These are phyloP conservation scores for Aspergillus phoenicis DNA, from an alignment of 2,329 filamentous ascomycete species.

Conservation along the genomic window DNA sequence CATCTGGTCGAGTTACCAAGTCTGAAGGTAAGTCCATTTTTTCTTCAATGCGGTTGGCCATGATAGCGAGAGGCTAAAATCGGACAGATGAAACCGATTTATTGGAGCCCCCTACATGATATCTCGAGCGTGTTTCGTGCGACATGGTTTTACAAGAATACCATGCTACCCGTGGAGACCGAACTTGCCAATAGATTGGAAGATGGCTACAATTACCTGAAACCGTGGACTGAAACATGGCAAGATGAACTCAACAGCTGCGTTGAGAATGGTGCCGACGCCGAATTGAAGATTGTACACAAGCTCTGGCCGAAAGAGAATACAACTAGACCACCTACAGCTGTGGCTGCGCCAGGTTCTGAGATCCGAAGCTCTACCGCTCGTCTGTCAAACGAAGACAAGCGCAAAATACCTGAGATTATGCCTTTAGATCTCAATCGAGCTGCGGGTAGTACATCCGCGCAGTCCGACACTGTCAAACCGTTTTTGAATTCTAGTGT, in stretches of 20 bases:
- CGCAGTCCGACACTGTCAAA: conserved; percentile 51
- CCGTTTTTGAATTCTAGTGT: conserved; percentile 77
- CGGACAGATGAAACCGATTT: conserved; percentile 86
- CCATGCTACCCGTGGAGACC: conserved; percentile 85
- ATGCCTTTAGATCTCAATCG: conserved; percentile 41
- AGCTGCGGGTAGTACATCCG: conserved; percentile 44
- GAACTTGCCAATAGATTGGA: conserved; percentile 89
- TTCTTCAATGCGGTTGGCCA: background rate
- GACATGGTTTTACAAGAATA: conserved; percentile 97
- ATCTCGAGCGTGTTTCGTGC: conserved; percentile 78
- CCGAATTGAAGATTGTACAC: conserved; percentile 88
- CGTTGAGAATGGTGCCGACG: conserved; percentile 82
- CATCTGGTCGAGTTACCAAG: conserved; percentile 84
- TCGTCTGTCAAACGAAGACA: conserved; percentile 17
- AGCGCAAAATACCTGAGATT: conserved; percentile 5
- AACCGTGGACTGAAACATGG: conserved; percentile 91
- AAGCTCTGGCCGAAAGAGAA: conserved; percentile 72
- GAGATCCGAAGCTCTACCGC: conserved; percentile 30
- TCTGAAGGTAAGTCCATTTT: conserved; percentile 49
- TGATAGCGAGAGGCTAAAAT: conserved; percentile 10
- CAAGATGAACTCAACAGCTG: conserved; percentile 87
- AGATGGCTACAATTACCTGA: conserved; percentile 81
- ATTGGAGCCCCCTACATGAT: conserved; percentile 94
- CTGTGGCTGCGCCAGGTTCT: conserved; percentile 42
- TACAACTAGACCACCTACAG: conserved; percentile 38